phyloP scores from a whole-genome alignment of 345 rosid species.

The Microcos paniculata region DNA sequence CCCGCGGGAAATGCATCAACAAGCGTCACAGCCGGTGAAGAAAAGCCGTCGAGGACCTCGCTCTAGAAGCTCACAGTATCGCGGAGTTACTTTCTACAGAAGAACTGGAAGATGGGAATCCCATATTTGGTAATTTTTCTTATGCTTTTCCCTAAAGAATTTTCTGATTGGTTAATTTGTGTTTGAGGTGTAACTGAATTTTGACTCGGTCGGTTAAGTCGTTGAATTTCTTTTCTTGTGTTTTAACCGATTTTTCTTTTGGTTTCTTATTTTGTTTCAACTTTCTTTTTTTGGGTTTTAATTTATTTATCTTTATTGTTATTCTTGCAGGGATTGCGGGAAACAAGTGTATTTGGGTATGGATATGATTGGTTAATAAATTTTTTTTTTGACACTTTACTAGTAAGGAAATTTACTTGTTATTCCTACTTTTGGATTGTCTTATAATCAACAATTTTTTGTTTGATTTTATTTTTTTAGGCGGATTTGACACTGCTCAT shows the following conservation, averaged over 20 bases:
- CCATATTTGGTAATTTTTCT: constrained; percentile 69
- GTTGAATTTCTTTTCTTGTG: not conserved
- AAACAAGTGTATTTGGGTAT: constrained; percentile 95
- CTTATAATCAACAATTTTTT: constrained; percentile 11
- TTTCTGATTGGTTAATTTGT: not conserved
- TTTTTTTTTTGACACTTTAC: not conserved
- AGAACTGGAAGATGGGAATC: constrained; percentile 99
- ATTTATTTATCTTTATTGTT: not conserved
- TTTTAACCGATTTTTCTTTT: not conserved
- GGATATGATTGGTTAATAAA: constrained; percentile 22
- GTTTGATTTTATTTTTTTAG: constrained; percentile 39
- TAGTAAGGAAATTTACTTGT: not conserved
- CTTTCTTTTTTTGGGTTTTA: no score
- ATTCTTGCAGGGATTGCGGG: constrained; percentile 83
- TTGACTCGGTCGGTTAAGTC: not conserved
- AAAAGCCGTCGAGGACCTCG: constrained; percentile 94
- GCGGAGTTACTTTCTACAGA: constrained; percentile 94
- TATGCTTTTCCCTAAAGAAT: not conserved
- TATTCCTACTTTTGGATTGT: not conserved
- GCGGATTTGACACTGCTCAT: constrained; percentile 98
- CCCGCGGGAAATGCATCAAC: constrained; percentile 43
- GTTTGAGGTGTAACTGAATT: constrained; percentile 6
- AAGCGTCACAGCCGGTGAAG: constrained; percentile 53
- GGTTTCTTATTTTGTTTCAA: not conserved
- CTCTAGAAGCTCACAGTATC: constrained; percentile 93